Evolutionary conservation across 495 filamentous ascomycete genomes (phyloP), one percentile per base, ranked within the genome.

Genomic region (Stereocaulon alpinum): DNA sequence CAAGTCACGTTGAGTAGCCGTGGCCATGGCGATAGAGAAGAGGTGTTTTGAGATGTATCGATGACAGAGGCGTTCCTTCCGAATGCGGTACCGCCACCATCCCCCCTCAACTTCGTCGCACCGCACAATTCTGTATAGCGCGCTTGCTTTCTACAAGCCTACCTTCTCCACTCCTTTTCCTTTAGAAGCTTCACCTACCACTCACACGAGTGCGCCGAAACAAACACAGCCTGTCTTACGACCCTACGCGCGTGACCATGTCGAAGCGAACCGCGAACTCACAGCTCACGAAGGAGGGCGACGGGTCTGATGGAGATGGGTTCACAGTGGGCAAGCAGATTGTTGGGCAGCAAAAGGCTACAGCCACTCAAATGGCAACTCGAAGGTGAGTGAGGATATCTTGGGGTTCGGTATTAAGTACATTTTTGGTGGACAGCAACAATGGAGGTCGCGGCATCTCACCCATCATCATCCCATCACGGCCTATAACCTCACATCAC

Each of bases 331-430:
- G 29, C 1, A 34, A 49, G n/a, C 45, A 57, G 22, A 58, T 55
- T n/a, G 57, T 27, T n/a, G 56, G 50, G 41, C 73, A 74, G 40
- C 70, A 74, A 50, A 74, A 71, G 66, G 77, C 77, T 37, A 79
- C 75, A 22, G 76, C 78, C 24, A 75, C 77, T 32, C 77, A 79
- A 67, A 40, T 81, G 71, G 77, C 78, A 40, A 72, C 56, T 50
- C 72, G 78, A 72, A 80, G 70, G 78, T 81, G 68, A 77, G 78
- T 78, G 50, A 66, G 54, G 57, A 50, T 49, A 58, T 44, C 51
- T 59, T 40, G 47, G 30, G 55, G 63, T 55, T 37, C 58, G 41
- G 58, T 40, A 41, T 40, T 37, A 12, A 9, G 34, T 56, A 22
- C 4, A n/a, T 40, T 47, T 55, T 62, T 44, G 49, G 54, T 43